Base-by-base conservation (phyloP, 805 yeast genomes). In the Saturnispora gosingensis region DNA sequence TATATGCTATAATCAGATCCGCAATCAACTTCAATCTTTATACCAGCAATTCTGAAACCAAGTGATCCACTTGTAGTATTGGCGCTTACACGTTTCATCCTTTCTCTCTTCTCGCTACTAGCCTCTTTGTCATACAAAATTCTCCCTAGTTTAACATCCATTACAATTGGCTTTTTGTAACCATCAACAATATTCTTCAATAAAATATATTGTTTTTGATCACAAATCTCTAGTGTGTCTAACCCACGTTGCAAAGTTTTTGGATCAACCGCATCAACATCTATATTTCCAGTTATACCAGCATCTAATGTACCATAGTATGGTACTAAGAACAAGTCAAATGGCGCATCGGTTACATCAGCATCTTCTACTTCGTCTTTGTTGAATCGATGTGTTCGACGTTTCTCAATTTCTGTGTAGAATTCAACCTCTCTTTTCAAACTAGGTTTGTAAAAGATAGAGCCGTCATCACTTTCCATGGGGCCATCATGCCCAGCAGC, bases 401-500 rank as follows among this genome's bases (percentile, higher is more conserved):
- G 6, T 5, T 39, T 53, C 54, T 67, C 64, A 7, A 66, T 52
- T 22, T 65, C 56, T 22, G 73, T 68, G 62, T 93, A 91, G 66
- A 93, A 93, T n/a, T 77, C 81, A 28, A 85, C 66, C 66, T 91
- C 99, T 57, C 78, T 80, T 25, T 66, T 66, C 0, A 69, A 63
- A 0, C 90, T 72, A 0, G 83, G 82, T 65, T 93, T 91, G 51
- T 87, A 78, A 57, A 90, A 84, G 15, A 91, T 68, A 7, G 78
- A 67, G 0, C 89, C 95, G 40, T 77, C 78, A 6, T 65, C 74
- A 55, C 81, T 81, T 10, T 78, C 76, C 50, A 88, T 58, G 3
- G 85, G 77, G 0, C 96, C 98, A 5, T 75, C 86, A 61, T 91
- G 99, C 5, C 99, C 99, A 0, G 97, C 98, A 3, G 93, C 98